These are phyloP conservation scores for Dioscorea alata DNA, from an alignment of 106 monocot genomes.

Conservation along the genomic window DNA sequence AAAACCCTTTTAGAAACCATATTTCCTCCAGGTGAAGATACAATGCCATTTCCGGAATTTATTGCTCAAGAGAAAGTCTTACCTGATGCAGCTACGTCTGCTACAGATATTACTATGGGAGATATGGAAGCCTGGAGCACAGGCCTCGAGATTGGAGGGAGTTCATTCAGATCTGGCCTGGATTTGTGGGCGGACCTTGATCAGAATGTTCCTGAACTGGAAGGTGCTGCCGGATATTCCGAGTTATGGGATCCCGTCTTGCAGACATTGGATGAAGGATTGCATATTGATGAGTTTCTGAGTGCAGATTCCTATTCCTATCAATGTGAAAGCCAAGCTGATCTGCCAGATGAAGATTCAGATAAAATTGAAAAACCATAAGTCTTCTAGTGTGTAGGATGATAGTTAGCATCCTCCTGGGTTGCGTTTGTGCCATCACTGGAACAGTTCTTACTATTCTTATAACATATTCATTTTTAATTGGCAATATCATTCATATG, in stretches of 20 bases:
- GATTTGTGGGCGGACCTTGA: constrained; percentile 14
- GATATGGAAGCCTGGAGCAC: constrained; percentile 6
- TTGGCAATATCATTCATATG: not conserved
- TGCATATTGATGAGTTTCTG: constrained; percentile 22
- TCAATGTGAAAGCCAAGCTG: not conserved
- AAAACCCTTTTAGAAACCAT: too few relatives aligned
- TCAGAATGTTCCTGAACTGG: constrained; percentile 14
- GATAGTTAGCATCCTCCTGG: not conserved
- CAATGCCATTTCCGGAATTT: too few relatives aligned
- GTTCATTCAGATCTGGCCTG: constrained; percentile 1
- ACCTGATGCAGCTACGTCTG: not conserved
- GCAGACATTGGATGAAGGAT: constrained; percentile 8
- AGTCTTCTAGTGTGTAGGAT: not conserved
- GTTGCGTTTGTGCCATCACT: not conserved
- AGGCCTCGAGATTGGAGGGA: constrained; percentile 15
- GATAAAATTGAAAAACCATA: not conserved
- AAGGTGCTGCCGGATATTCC: constrained; percentile 8
- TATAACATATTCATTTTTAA: not conserved
- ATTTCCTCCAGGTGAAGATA: too few relatives aligned
- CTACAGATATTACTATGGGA: too few relatives aligned
- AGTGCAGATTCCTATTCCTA: constrained; percentile 12
- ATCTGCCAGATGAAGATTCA: not conserved
- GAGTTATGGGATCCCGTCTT: constrained; percentile 28
- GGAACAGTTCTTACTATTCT: not conserved
- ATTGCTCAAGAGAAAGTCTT: too few relatives aligned